Evolutionary conservation across 345 rosid species (phyloP).

Genomic region (Eutrema japonicum): DNA sequence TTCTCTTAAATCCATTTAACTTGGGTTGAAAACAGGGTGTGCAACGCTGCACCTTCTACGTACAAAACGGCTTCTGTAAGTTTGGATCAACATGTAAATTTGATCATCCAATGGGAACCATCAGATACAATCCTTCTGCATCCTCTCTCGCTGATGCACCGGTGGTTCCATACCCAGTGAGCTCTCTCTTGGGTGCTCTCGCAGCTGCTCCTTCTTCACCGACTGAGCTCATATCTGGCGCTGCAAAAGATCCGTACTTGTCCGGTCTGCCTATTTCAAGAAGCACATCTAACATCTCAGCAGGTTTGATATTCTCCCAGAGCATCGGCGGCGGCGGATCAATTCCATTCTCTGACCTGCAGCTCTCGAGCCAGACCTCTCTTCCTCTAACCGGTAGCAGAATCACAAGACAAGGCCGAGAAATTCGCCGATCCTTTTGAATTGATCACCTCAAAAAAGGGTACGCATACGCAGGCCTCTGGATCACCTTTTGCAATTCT

Average conservation of each 20-base stretch:
- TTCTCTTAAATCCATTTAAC: background rate
- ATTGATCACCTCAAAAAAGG: constrained; percentile 27
- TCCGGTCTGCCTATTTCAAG: constrained; percentile 61
- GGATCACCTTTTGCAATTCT: constrained; percentile 40
- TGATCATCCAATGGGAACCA: constrained; percentile 76
- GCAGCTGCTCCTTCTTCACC: constrained; percentile 55
- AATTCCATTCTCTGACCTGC: constrained; percentile 67
- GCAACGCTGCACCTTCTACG: constrained; percentile 63
- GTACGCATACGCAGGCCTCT: constrained; percentile 36
- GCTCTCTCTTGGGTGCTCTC: constrained; percentile 66
- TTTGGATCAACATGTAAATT: constrained; percentile 75
- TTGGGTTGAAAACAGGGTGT: constrained; percentile 52
- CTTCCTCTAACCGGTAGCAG: constrained; percentile 71
- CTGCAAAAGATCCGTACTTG: constrained; percentile 58
- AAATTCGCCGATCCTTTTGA: constrained; percentile 74
- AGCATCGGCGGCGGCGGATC: constrained; percentile 50
- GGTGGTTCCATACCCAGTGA: constrained; percentile 82
- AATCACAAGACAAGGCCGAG: constrained; percentile 67
- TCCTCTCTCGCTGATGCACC: constrained; percentile 88
- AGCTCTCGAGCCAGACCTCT: constrained; percentile 69
- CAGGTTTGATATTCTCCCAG: constrained; percentile 74
- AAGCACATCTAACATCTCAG: constrained; percentile 63
- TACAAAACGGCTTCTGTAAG: constrained; percentile 71
- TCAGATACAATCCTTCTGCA: constrained; percentile 86
- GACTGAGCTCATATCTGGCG: constrained; percentile 65